Conservation (phyloP, 2,329 filamentous ascomycete species). For the Purpureocillium lavendulum region DNA sequence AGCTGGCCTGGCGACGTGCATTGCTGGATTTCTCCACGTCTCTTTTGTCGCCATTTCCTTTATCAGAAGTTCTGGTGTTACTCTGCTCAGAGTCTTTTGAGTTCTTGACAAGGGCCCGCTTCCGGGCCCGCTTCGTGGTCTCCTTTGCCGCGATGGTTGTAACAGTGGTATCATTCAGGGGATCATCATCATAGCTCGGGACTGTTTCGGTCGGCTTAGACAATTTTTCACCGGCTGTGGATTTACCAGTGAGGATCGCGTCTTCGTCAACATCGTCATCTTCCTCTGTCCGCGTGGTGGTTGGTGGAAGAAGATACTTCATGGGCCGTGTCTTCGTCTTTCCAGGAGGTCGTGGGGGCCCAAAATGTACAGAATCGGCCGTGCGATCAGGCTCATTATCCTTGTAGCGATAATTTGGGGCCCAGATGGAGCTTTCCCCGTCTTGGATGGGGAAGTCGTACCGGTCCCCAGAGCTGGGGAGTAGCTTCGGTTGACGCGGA, state of each 20-base stretch:
- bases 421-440: slow-evolving; percentile 24
- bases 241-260: slow-evolving; percentile 9
- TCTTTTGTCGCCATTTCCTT: no score
- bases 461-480: slow-evolving; percentile 14
- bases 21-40: no score
- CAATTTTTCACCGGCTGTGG: no score
- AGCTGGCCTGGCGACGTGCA: no score
- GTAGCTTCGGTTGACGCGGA: slow-evolving; percentile 4
- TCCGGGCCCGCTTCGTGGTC: no score
- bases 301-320: slow-evolving; percentile 1
- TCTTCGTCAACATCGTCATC: slow-evolving; percentile 18
- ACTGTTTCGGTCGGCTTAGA: no score
- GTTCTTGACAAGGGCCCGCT: no score
- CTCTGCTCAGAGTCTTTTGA: no score
- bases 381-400: slow-evolving; percentile 8
- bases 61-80: no score
- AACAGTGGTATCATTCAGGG: no score
- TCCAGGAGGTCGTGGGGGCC: slow-evolving; percentile 1
- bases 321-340: slow-evolving; percentile 5
- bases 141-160: no score
- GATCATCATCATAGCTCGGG: no score
- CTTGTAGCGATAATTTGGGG: slow-evolving; percentile 11
- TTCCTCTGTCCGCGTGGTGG: slow-evolving; percentile 3
- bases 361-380: background rate
- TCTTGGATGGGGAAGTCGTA: slow-evolving; percentile 22